phyloP scores from a whole-genome alignment of 2,329 filamentous ascomycete species.

The Beauveria varroae region DNA sequence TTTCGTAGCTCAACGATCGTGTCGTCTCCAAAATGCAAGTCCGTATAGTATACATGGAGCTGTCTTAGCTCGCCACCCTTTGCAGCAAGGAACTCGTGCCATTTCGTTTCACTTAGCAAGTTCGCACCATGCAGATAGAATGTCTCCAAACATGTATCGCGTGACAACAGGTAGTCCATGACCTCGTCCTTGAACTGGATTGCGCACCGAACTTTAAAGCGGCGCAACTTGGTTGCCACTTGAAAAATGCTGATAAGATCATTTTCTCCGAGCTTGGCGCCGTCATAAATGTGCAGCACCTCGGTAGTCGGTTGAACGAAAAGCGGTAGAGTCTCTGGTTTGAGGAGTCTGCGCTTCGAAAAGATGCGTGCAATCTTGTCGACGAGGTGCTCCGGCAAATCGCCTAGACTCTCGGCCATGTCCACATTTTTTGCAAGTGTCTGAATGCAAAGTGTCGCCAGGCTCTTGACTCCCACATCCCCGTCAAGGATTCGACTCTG shows the following conservation, averaged over 20 bases:
- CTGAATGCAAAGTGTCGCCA: constrained; percentile 58
- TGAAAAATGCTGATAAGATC: constrained; percentile 80
- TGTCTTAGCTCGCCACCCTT: constrained; percentile 59
- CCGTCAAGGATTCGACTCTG: constrained; percentile 85
- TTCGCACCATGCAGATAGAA: constrained; percentile 81
- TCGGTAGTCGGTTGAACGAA: constrained; percentile 48
- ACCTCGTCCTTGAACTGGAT: constrained; percentile 85
- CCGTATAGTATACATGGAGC: constrained; percentile 76
- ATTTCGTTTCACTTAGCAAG: constrained; percentile 67
- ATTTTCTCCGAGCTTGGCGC: constrained; percentile 58
- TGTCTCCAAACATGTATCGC: constrained; percentile 59
- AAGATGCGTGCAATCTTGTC: constrained; percentile 54
- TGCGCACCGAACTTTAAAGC: constrained; percentile 72
- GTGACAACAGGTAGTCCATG: constrained; percentile 71
- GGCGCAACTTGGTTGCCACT: constrained; percentile 58
- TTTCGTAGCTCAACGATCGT: constrained; percentile 54
- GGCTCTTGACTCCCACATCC: constrained; percentile 57
- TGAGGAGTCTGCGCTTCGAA: constrained; percentile 51
- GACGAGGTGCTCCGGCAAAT: constrained; percentile 46
- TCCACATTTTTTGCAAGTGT: constrained; percentile 56
- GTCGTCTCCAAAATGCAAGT: constrained; percentile 71
- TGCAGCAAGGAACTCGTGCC: constrained; percentile 60
- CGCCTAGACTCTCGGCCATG: constrained; percentile 54
- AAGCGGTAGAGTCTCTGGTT: constrained; percentile 45
- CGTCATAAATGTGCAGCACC: constrained; percentile 49